These are phyloP conservation scores for Neofusicoccum kwambonambiense DNA, from an alignment of 2,329 filamentous ascomycete species.

Conservation along the genomic window DNA sequence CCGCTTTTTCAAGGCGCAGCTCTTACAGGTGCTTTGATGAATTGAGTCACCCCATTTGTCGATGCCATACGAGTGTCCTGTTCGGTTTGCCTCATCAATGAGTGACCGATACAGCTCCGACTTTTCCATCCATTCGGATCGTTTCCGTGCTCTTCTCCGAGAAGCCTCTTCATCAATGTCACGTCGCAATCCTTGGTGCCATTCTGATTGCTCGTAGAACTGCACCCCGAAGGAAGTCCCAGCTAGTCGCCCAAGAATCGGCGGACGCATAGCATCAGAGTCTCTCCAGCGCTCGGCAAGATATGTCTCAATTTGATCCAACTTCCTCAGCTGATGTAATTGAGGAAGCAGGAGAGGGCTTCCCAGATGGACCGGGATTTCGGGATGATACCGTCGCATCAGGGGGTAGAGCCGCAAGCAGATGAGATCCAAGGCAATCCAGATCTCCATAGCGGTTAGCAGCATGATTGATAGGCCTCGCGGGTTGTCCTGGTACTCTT, in stretches of 20 bases:
- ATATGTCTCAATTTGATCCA: conserved; percentile 51
- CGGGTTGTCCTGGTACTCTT: conserved; percentile 42
- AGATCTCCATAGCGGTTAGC: conserved; percentile 57
- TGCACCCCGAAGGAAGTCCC: conserved; percentile 46
- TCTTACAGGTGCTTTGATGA: conserved; percentile 17
- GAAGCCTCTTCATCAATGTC: conserved; percentile 44
- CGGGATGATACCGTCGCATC: conserved; percentile 49
- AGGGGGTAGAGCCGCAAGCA: conserved; percentile 41
- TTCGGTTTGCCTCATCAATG: conserved; percentile 13
- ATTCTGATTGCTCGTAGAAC: conserved; percentile 48
- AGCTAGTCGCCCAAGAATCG: conserved; percentile 35
- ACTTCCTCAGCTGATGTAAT: conserved; percentile 46
- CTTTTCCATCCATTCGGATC: conserved; percentile 23
- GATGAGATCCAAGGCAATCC: conserved; percentile 56
- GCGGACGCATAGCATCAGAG: conserved; percentile 24
- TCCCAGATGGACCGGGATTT: conserved; percentile 42
- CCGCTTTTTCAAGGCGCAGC: conserved; percentile 32
- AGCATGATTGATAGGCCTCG: conserved; percentile 55
- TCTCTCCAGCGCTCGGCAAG: conserved; percentile 34
- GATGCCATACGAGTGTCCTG: conserved; percentile 20
- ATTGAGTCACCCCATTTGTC: not conserved
- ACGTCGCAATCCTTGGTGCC: conserved; percentile 38
- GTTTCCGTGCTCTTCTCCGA: conserved; percentile 22
- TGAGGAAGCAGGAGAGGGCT: conserved; percentile 48
- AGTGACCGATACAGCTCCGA: conserved; percentile 22